These are phyloP conservation scores for Pseudozyma flocculosa DNA, from an alignment of 1,284 basidiomycete species.

Conservation along the genomic window DNA sequence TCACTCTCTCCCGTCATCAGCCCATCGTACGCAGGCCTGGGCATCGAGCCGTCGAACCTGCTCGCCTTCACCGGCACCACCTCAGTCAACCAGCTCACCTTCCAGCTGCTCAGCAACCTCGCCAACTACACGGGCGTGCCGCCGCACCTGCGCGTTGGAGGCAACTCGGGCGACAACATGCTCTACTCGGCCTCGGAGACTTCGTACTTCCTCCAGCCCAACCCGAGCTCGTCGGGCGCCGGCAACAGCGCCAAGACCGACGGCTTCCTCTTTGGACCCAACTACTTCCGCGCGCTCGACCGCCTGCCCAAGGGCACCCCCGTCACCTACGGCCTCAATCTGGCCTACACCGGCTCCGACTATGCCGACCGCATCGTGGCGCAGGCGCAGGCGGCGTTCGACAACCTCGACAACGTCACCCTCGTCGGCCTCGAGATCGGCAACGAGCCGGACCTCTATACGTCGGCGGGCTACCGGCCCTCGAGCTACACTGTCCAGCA, in stretches of 20 bases:
- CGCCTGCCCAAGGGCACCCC: constrained; percentile 32
- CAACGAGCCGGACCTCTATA: constrained; percentile 47
- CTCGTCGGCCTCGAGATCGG: constrained; percentile 45
- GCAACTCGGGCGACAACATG: constrained; percentile 42
- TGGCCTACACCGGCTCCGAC: constrained; percentile 35
- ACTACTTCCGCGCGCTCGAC: constrained; percentile 33
- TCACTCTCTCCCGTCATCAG: constrained; percentile 32
- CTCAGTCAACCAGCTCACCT: constrained; percentile 33
- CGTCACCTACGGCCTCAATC: constrained; percentile 44
- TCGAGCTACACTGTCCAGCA: constrained; percentile 18
- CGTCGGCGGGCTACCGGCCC: constrained; percentile 30
- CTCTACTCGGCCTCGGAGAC: constrained; percentile 20
- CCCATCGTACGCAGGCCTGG: constrained; percentile 42
- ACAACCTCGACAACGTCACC: constrained; percentile 9
- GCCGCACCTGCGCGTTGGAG: constrained; percentile 41
- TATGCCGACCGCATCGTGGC: constrained; percentile 18
- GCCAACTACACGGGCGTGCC: constrained; percentile 42
- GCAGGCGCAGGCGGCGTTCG: constrained; percentile 27
- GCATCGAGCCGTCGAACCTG: constrained; percentile 45
- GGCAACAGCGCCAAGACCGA: constrained; percentile 19
- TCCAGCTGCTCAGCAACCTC: constrained; percentile 37
- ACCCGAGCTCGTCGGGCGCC: constrained; percentile 18
- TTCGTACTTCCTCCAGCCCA: constrained; percentile 10
- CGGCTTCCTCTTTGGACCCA: constrained; percentile 23
- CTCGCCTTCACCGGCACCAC: constrained; percentile 34